Evolutionary conservation across 2,329 filamentous ascomycete genomes (phyloP), one percentile per base, ranked within the genome.

Genomic region (Sporothrix curviconia): DNA sequence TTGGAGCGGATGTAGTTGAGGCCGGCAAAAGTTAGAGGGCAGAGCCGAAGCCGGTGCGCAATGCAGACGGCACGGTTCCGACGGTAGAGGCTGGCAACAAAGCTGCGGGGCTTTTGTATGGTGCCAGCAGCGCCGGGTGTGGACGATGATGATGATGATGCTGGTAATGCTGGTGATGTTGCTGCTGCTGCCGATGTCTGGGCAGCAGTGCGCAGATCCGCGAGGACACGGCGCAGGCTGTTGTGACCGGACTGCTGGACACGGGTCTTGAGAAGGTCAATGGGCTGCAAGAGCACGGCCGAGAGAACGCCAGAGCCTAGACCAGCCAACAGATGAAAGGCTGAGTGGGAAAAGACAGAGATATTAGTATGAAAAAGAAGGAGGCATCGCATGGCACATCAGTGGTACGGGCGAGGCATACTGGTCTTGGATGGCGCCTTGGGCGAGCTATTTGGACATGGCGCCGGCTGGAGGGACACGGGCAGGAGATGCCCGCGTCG

Each of bases 251-350:
- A 90, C 72, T 97, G 94, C 70, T 99, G 94, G 40, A 97, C 86
- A 47, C 94, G 87, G 30, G 94, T 99, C 74, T 99, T 99, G 69
- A 99, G 84, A 4, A 99, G 85, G 73, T 99, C 94, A 67, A 94
- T 88, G 25, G 94, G 94, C 72, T 99, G 94, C 15, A 99, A 82
- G 56, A 97, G 84, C 59, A 95, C 85, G 56, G 94, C 92, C 54
- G 91, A 94, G 63, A 90, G 82, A 52, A 95, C 80, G 66, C 94
- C 94, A 7, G 92, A 96, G 67, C 84, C 83, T 57, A 97, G 82
- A 62, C 94, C 94, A 62, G 92, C 92, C 64, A 86, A 74, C 71
- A 97, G 95, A 75, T 97, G 94, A 70, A 90, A 91, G 64, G 82
- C 85, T 89, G 17, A 1, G n/a, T n/a, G n/a, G n/a, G n/a, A n/a